phyloP scores from a whole-genome alignment of 495 filamentous ascomycete genomes.

The Hypoxylon trugodes region DNA sequence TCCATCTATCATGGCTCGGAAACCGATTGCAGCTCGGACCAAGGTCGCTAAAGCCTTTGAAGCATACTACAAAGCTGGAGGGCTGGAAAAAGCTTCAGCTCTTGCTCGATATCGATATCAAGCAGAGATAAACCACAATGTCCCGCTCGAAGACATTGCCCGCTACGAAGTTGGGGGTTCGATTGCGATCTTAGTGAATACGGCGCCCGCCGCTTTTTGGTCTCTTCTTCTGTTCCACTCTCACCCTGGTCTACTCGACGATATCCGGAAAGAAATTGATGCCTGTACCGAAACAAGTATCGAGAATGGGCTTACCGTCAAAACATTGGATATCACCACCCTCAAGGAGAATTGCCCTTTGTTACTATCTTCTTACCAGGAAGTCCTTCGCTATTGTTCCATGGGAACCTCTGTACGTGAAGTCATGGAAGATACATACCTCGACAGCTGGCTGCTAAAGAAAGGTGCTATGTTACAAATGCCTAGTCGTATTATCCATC shows the following conservation, averaged over 20 bases:
- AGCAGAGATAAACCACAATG: slow-evolving; percentile 39
- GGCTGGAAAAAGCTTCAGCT: slow-evolving; percentile 47
- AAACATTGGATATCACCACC: slow-evolving; percentile 46
- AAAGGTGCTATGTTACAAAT: slow-evolving; percentile 46
- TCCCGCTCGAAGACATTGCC: slow-evolving; percentile 53
- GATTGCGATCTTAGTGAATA: slow-evolving; percentile 57
- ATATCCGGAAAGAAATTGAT: slow-evolving; percentile 25
- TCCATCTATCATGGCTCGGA: slow-evolving; percentile 53
- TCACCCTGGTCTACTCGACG: slow-evolving; percentile 46
- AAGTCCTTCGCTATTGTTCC: slow-evolving; percentile 35
- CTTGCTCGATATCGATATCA: slow-evolving; percentile 46
- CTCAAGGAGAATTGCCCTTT: slow-evolving; percentile 52
- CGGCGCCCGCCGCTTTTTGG: slow-evolving; percentile 58
- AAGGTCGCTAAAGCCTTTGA: slow-evolving; percentile 50
- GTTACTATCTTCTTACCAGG: slow-evolving; percentile 52
- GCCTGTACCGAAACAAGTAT: slow-evolving; percentile 26
- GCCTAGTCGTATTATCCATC: slow-evolving; percentile 40
- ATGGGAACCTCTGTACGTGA: slow-evolving; percentile 44
- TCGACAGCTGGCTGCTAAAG: slow-evolving; percentile 46
- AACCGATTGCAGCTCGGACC: slow-evolving; percentile 50
- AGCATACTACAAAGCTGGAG: slow-evolving; percentile 50
- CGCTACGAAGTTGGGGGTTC: slow-evolving; percentile 49
- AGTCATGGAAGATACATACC: slow-evolving; percentile 44
- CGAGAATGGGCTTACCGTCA: slow-evolving; percentile 20
- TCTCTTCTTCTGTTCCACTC: slow-evolving; percentile 53